These are phyloP conservation scores for Epicoccum sorghinum DNA, from an alignment of 2,329 filamentous ascomycete species.

Conservation along the genomic window DNA sequence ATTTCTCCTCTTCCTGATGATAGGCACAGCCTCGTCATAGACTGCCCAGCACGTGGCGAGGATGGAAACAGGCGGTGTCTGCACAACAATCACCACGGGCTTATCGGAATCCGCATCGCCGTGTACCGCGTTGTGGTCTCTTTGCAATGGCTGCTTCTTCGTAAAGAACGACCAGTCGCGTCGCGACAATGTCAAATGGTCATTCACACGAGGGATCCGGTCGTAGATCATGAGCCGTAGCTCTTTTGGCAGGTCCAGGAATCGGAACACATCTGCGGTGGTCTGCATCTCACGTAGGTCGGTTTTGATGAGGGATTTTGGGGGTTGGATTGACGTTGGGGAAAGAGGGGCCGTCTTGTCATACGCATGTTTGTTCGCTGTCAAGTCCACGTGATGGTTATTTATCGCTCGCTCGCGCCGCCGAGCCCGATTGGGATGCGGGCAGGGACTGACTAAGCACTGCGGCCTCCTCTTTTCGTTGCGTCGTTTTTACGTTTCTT, in stretches of 20 bases:
- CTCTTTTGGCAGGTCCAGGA: conserved; percentile 19
- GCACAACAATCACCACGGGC: conserved; percentile 1
- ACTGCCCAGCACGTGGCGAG: conserved; percentile 11
- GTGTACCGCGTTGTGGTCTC: conserved; percentile 4
- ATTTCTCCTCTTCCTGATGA: conserved; percentile 3
- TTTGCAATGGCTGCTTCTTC: conserved; percentile 11
- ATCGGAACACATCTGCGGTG: neutral
- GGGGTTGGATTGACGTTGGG: neutral
- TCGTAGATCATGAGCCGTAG: conserved; percentile 20
- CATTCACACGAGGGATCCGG: conserved; percentile 11
- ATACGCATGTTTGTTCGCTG: conserved; percentile 1
- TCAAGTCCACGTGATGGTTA: conserved; percentile 11
- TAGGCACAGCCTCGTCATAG: conserved; percentile 7
- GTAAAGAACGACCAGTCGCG: conserved; percentile 15
- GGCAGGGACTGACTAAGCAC: conserved; percentile 14
- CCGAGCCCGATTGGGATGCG: no score
- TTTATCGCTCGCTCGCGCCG: conserved; percentile 1
- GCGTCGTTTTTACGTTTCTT: neutral
- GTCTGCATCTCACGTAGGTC: neutral
- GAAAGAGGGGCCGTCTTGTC: conserved; percentile 6
- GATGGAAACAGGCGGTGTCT: conserved; percentile 1
- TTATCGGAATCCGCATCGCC: conserved; percentile 10
- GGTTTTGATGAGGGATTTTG: neutral
- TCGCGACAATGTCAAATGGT: conserved; percentile 8
- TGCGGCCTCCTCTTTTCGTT: neutral